Evolutionary conservation across 2,329 filamentous ascomycete species (phyloP).

Genomic region (Xylariaceae sp.): DNA sequence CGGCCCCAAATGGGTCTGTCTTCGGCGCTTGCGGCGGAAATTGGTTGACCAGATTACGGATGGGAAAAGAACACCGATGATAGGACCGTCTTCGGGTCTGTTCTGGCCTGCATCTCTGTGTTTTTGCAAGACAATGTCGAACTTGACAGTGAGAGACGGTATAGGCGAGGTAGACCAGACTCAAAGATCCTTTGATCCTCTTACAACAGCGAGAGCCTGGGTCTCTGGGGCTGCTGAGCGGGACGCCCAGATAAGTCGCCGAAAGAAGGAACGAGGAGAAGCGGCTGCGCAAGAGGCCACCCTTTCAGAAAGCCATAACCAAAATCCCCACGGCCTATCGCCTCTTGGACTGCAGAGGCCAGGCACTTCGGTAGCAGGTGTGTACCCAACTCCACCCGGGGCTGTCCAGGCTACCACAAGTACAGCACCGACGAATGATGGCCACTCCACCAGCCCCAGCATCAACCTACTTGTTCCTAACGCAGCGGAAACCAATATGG

Average conservation of each 20-base stretch:
- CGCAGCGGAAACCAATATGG: conserved; percentile 35
- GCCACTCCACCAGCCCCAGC: conserved; percentile 49
- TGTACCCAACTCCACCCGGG: conserved; percentile 70
- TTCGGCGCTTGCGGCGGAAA: conserved; percentile 44
- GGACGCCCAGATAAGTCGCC: conserved; percentile 42
- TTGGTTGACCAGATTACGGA: conserved; percentile 39
- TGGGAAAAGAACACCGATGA: conserved; percentile 35
- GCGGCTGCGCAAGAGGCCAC: conserved; percentile 37
- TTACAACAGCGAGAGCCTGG: conserved; percentile 46
- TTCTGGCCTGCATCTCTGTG: conserved; percentile 52
- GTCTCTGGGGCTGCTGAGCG: conserved; percentile 39
- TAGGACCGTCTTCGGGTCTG: conserved; percentile 36
- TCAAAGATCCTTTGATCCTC: conserved; percentile 43
- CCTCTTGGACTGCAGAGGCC: conserved; percentile 46
- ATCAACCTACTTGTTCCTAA: conserved; percentile 33
- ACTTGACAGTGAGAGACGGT: conserved; percentile 35
- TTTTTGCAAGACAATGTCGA: conserved; percentile 44
- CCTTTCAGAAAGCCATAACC: conserved; percentile 38
- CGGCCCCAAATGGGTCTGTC: conserved; percentile 42
- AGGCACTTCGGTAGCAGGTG: conserved; percentile 44
- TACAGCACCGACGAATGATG: conserved; percentile 52
- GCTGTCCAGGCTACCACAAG: conserved; percentile 50
- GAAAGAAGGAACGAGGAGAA: conserved; percentile 46
- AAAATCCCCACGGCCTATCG: conserved; percentile 45
- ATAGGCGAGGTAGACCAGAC: conserved; percentile 35